phyloP scores from a whole-genome alignment of 139 green algal genomes.

The Chlamydomonas sp. region DNA sequence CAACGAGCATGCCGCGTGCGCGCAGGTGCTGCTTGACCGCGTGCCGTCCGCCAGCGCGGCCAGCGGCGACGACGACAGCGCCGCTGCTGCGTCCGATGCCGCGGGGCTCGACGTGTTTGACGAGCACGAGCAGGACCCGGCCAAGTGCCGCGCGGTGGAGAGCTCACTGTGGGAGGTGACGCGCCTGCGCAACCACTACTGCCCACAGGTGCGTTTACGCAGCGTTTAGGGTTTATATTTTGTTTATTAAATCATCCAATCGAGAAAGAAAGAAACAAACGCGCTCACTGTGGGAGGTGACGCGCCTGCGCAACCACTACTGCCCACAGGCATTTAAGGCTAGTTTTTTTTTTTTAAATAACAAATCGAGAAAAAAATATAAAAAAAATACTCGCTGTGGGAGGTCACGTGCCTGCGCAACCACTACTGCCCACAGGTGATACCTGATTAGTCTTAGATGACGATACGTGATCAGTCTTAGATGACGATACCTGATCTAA shows the following conservation, averaged over 20 bases:
- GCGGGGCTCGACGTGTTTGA: constrained; percentile 19
- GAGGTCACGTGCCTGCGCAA: constrained; percentile 74
- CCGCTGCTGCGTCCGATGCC: neutral
- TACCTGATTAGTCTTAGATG: neutral
- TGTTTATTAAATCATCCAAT: constrained; percentile 1
- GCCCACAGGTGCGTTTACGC: constrained; percentile 58
- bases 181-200: constrained; percentile 71
- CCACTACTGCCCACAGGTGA: constrained; percentile 79
- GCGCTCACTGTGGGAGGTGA: constrained; percentile 92
- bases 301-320: constrained; percentile 70
- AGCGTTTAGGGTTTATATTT: too few relatives aligned
- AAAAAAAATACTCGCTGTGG: constrained; percentile 87
- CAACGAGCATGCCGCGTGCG: too few relatives aligned
- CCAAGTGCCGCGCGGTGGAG: constrained; percentile 68
- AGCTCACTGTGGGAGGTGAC: constrained; percentile 93
- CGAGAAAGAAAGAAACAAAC: neutral
- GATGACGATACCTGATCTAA: neutral
- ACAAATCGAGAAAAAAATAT: neutral
- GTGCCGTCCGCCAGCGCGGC: too few relatives aligned
- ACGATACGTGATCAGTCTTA: neutral
- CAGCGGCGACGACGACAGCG: constrained; percentile 76
- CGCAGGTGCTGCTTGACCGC: too few relatives aligned
- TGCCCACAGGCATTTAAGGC: constrained; percentile 48
- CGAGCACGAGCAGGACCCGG: constrained; percentile 51
- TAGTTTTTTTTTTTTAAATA: neutral